Evolutionary conservation across 2,329 filamentous ascomycete species (phyloP).

Genomic region (Diatrype stigma): DNA sequence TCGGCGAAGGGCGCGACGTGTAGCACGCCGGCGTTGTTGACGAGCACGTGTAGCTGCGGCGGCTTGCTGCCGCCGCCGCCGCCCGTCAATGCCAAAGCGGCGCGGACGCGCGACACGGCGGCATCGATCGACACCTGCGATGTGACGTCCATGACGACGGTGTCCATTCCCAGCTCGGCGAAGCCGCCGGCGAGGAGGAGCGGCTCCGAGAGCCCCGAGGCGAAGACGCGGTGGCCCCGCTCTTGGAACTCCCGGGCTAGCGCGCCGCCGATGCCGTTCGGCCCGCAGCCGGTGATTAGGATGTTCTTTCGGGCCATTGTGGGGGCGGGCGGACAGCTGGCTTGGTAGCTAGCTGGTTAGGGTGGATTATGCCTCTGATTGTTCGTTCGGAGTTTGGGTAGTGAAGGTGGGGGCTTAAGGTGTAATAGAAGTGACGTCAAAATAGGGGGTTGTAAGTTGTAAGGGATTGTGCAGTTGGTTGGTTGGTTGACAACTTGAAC

Average conservation of each 20-base stretch:
- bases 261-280: slow-evolving; percentile 20
- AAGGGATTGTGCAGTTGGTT: no score
- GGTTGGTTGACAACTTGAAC: no score
- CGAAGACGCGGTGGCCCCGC: slow-evolving; percentile 26
- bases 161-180: slow-evolving; percentile 16
- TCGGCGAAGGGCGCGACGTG: slow-evolving; percentile 18
- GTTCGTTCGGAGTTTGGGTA: no score
- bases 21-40: slow-evolving; percentile 21
- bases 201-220: slow-evolving; percentile 19
- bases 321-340: no score
- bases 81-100: slow-evolving; percentile 13
- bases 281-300: slow-evolving; percentile 24
- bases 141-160: slow-evolving; percentile 21
- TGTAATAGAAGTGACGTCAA: no score
- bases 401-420: no score
- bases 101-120: slow-evolving; percentile 9
- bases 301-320: slow-evolving; percentile 23
- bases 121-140: slow-evolving; percentile 14
- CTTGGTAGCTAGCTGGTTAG: no score
- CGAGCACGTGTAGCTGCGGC: slow-evolving; percentile 19
- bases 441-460: no score
- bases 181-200: slow-evolving; percentile 15
- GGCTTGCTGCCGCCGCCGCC: no score
- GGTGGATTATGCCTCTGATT: neutral
- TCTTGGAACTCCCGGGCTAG: slow-evolving; percentile 24